Conservation (phyloP, 2,329 filamentous ascomycete genomes). For the Epichloe gansuensis region DNA sequence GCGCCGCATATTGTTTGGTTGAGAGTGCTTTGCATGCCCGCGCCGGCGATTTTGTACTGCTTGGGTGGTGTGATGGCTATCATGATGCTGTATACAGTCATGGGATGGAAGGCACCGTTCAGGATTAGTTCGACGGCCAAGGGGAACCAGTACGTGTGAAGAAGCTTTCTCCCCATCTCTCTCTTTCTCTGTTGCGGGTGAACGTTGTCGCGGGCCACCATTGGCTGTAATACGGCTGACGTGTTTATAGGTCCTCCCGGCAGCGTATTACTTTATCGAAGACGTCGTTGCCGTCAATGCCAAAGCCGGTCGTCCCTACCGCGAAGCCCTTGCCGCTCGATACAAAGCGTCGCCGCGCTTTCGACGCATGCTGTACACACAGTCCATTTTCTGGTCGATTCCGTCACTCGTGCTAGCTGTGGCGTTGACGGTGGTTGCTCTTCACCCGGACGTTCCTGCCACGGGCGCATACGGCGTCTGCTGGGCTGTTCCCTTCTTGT, state of each 20-base stretch:
- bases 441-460: slow-evolving; percentile 22
- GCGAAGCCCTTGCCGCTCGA: slow-evolving; percentile 28
- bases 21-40: slow-evolving; percentile 38
- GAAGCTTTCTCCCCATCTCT: background rate
- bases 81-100: slow-evolving; percentile 21
- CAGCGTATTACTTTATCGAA: slow-evolving; percentile 53
- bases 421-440: slow-evolving; percentile 24
- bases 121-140: slow-evolving; percentile 52
- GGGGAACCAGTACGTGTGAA: slow-evolving; percentile 23
- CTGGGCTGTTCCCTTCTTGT: slow-evolving; percentile 29
- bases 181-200: too few species aligned
- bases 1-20: slow-evolving; percentile 37
- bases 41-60: slow-evolving; percentile 37
- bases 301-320: slow-evolving; percentile 34
- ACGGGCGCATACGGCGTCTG: slow-evolving; percentile 25
- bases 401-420: slow-evolving; percentile 25
- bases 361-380: slow-evolving; percentile 26
- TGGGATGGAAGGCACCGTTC: slow-evolving; percentile 40
- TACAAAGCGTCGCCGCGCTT: slow-evolving; percentile 31
- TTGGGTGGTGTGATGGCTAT: slow-evolving; percentile 29
- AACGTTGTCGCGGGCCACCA: too few species aligned
- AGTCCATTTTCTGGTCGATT: slow-evolving; percentile 30
- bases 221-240: background rate
- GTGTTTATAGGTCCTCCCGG: slow-evolving; percentile 36
- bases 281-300: slow-evolving; percentile 58